Percentiles rank a stretch among this genome's conserved stretches.
Conservation (phyloP, 2,329 filamentous ascomycete species). For the Nakataea oryzae region DNA sequence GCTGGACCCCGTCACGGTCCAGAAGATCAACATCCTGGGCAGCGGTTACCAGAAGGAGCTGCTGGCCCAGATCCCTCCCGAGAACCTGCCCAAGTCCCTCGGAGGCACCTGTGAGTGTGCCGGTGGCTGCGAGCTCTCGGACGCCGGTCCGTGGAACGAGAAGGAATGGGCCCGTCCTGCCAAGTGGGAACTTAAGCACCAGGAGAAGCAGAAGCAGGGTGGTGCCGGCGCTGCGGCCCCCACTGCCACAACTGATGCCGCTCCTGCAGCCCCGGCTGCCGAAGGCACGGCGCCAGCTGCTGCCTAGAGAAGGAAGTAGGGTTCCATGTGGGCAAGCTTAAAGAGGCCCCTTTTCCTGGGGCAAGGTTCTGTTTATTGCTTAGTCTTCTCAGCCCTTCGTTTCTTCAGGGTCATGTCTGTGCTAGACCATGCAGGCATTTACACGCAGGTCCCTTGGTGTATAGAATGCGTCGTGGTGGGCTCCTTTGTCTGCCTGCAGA, state of each 20-base stretch:
- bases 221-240: conserved; percentile 16
- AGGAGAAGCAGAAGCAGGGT: conserved; percentile 12
- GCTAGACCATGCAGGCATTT: too few relatives aligned
- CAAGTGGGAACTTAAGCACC: conserved; percentile 47
- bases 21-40: conserved; percentile 90
- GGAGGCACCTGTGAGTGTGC: conserved; percentile 75
- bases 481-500: too few relatives aligned
- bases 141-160: conserved; percentile 84
- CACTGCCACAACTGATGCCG: conserved; percentile 8
- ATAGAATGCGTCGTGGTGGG: background rate
- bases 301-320: background rate
- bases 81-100: conserved; percentile 82
- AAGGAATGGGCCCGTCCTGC: conserved; percentile 53
- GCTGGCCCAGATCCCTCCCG: conserved; percentile 70
- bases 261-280: conserved; percentile 19
- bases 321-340: background rate
- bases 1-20: conserved; percentile 91
- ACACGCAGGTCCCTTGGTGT: background rate
- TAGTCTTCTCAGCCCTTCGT: too few relatives aligned
- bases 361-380: too few relatives aligned
- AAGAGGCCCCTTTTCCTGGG: background rate
- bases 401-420: too few relatives aligned
- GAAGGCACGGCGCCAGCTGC: conserved; percentile 19
- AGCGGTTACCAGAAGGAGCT: conserved; percentile 74
- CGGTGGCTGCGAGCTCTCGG: conserved; percentile 77